Evolutionary conservation across 148 eudicot species (phyloP).

Genomic region (Diospyros kaki): DNA sequence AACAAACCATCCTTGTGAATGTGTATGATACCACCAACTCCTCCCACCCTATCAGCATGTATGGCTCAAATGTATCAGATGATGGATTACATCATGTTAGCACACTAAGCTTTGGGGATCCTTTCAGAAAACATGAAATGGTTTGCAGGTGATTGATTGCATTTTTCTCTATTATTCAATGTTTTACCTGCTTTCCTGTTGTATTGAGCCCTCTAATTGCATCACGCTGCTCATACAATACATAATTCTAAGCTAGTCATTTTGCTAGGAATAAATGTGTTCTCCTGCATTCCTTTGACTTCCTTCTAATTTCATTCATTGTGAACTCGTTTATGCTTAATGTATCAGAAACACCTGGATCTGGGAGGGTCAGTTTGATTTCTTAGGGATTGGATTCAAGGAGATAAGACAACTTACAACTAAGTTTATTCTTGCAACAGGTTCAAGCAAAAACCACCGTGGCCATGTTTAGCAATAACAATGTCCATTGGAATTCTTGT

Average conservation of each 20-base stretch:
- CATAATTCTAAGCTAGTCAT: background rate
- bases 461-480: slow-evolving; percentile 68
- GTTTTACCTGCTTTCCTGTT: background rate
- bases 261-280: background rate
- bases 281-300: background rate
- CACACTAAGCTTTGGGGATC: slow-evolving; percentile 85
- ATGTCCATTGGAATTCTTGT: slow-evolving; percentile 59
- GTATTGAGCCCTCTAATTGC: background rate
- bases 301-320: background rate
- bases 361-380: background rate
- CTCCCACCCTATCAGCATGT: slow-evolving; percentile 85
- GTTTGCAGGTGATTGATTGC: slow-evolving; percentile 65
- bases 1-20: slow-evolving; percentile 81
- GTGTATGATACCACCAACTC: slow-evolving; percentile 79
- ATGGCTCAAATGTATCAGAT: slow-evolving; percentile 54
- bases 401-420: background rate
- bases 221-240: background rate
- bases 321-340: background rate
- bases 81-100: slow-evolving; percentile 66
- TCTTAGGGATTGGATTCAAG: background rate
- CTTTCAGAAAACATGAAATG: slow-evolving; percentile 90
- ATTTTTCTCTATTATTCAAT: background rate
- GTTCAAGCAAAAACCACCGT: slow-evolving; percentile 79
- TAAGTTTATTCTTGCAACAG: slow-evolving; percentile 32
- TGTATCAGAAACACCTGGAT: background rate